phyloP scores from a whole-genome alignment of 169 alveolate genomes.

The Babesia bigemina region DNA sequence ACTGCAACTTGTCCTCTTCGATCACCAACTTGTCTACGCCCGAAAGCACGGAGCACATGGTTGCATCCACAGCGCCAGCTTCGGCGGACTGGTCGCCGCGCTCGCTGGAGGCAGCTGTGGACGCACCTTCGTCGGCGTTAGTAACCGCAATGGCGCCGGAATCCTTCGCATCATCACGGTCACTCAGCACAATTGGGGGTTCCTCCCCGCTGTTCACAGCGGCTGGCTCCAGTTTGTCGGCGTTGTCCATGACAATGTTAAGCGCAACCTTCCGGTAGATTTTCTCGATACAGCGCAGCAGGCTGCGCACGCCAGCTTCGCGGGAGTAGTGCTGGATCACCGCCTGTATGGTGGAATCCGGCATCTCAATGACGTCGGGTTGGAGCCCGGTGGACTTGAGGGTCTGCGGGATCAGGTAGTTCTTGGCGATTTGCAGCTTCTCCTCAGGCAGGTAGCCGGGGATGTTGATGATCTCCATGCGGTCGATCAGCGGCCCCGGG shows the following conservation, averaged over 20 bases:
- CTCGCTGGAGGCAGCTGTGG: constrained; percentile 1
- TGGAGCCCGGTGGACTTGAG: constrained; percentile 78
- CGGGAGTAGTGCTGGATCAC: constrained; percentile 88
- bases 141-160: not conserved
- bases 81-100: not conserved
- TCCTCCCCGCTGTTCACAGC: not conserved
- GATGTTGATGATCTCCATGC: constrained; percentile 92
- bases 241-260: constrained; percentile 76
- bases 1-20: constrained; percentile 29
- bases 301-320: constrained; percentile 93
- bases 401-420: constrained; percentile 84
- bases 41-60: not conserved
- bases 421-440: constrained; percentile 85
- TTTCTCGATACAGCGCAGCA: constrained; percentile 83
- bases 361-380: constrained; percentile 36
- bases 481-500: constrained; percentile 90
- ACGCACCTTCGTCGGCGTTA: not conserved
- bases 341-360: constrained; percentile 68
- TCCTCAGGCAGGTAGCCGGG: constrained; percentile 89
- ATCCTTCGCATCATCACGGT: not conserved
- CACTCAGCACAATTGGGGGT: not conserved
- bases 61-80: not conserved
- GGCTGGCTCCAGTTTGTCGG: constrained; percentile 12
- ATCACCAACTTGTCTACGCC: constrained; percentile 28
- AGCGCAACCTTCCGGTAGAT: constrained; percentile 87